phyloP scores from a whole-genome alignment of 345 rosid genomes.

The Eutrema heterophyllum region DNA sequence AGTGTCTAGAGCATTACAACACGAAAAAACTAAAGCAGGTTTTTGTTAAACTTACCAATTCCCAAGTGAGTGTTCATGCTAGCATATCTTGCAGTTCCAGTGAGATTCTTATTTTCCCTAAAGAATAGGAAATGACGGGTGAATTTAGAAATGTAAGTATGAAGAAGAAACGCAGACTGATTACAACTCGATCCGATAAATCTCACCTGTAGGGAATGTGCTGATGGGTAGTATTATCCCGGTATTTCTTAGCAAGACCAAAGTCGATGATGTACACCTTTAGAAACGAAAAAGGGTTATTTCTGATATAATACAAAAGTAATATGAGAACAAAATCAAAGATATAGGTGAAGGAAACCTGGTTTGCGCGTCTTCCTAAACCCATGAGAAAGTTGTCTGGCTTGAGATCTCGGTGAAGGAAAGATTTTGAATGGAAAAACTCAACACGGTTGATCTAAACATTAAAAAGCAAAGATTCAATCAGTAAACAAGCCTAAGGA shows the following conservation, averaged over 20 bases:
- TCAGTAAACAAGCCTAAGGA: background rate
- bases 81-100: conserved; percentile 99
- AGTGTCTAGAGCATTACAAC: background rate
- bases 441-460: conserved; percentile 86
- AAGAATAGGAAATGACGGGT: background rate
- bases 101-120: conserved; percentile 95
- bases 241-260: conserved; percentile 91
- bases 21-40: background rate
- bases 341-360: conserved; percentile 39
- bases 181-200: background rate
- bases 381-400: conserved; percentile 98
- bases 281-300: background rate
- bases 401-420: conserved; percentile 93
- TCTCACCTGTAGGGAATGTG: conserved; percentile 87
- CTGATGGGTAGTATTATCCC: conserved; percentile 77
- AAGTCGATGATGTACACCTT: conserved; percentile 89
- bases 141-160: background rate
- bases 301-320: background rate
- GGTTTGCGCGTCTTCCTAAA: conserved; percentile 89
- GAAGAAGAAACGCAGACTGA: background rate
- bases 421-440: conserved; percentile 83
- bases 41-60: conserved; percentile 51
- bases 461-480: background rate
- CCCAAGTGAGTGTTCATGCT: conserved; percentile 99
- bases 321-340: background rate